Evolutionary conservation across 2,329 filamentous ascomycete genomes (phyloP).

Genomic region (Ampelomyces quisqualis): DNA sequence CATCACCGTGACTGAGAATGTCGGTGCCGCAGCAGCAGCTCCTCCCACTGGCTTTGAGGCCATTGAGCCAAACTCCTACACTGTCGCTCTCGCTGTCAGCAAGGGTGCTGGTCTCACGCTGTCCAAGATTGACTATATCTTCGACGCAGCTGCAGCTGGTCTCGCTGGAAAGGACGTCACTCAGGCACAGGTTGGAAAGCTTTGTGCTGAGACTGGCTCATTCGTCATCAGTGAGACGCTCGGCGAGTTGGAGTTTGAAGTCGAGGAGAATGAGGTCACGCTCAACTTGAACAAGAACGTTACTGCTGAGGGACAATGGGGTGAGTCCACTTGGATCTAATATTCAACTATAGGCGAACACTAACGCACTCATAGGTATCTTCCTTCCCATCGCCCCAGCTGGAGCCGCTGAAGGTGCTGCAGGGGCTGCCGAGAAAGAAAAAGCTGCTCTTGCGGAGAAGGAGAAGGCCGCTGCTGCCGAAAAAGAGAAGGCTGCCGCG

Average conservation of each 20-base stretch:
- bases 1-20: constrained; percentile 24
- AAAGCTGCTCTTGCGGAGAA: background rate
- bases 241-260: constrained; percentile 26
- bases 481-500: constrained; percentile 1
- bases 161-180: constrained; percentile 23
- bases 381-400: constrained; percentile 16
- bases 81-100: constrained; percentile 17
- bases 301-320: constrained; percentile 26
- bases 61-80: constrained; percentile 21
- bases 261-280: constrained; percentile 27
- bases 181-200: constrained; percentile 18
- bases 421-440: background rate
- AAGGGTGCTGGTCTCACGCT: constrained; percentile 24
- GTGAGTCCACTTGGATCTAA: constrained; percentile 9
- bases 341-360: too few species aligned
- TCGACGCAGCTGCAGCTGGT: constrained; percentile 16
- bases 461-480: constrained; percentile 1
- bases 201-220: constrained; percentile 19
- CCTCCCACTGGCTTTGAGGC: constrained; percentile 24
- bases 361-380: constrained; percentile 9
- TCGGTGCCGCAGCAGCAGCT: constrained; percentile 13
- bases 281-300: constrained; percentile 27
- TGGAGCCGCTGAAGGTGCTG: constrained; percentile 7
- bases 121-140: constrained; percentile 28
- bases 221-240: constrained; percentile 21